Evolutionary conservation across 1,139 yeast species (phyloP).

Genomic region (Kodamaea sp.): DNA sequence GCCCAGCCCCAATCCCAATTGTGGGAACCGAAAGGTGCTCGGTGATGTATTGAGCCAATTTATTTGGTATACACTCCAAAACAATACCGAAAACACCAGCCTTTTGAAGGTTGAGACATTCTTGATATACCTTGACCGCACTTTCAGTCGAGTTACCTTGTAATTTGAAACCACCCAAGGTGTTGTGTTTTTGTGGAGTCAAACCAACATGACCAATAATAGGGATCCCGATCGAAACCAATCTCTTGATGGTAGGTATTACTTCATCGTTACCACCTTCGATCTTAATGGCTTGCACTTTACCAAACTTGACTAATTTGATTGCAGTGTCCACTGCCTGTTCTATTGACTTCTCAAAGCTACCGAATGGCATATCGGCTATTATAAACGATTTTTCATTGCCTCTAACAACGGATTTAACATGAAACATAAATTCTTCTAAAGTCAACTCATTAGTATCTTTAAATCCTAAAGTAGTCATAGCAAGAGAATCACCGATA

Average conservation of each 20-base stretch:
- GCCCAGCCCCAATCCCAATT: slow-evolving; percentile 96
- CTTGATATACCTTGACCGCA: slow-evolving; percentile 59
- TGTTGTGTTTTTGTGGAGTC: slow-evolving; percentile 81
- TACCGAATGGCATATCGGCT: slow-evolving; percentile 91
- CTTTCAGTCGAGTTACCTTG: slow-evolving; percentile 64
- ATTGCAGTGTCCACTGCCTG: slow-evolving; percentile 68
- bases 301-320: slow-evolving; percentile 56
- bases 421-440: slow-evolving; percentile 77
- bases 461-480: slow-evolving; percentile 82
- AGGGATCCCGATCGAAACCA: slow-evolving; percentile 73
- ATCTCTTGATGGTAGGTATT: slow-evolving; percentile 38
- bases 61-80: slow-evolving; percentile 82
- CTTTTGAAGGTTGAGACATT: slow-evolving; percentile 65
- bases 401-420: slow-evolving; percentile 74
- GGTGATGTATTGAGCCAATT: slow-evolving; percentile 66
- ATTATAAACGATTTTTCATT: slow-evolving; percentile 60
- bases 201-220: slow-evolving; percentile 91
- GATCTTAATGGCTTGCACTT: slow-evolving; percentile 76
- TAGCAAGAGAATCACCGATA: slow-evolving; percentile 90
- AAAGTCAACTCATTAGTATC: slow-evolving; percentile 72
- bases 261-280: slow-evolving; percentile 75
- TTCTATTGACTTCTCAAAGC: slow-evolving; percentile 62
- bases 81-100: slow-evolving; percentile 79
- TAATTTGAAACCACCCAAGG: slow-evolving; percentile 81
- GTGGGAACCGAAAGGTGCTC: slow-evolving; percentile 64